These are phyloP conservation scores for Curvularia sp. DNA, from an alignment of 2,329 filamentous ascomycete species.

Conservation along the genomic window DNA sequence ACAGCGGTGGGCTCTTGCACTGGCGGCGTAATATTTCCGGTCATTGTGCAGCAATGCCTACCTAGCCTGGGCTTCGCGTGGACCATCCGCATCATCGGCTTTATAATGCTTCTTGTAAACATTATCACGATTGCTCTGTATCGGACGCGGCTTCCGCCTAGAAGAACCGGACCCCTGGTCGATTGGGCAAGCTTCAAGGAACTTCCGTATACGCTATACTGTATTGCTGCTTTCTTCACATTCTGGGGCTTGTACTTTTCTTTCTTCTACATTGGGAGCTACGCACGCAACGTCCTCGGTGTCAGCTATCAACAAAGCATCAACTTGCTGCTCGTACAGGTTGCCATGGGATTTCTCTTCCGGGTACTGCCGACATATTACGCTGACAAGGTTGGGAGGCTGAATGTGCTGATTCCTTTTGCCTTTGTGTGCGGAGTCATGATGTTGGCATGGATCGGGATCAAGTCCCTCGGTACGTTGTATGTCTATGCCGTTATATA, in stretches of 20 bases:
- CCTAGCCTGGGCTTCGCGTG: slow-evolving; percentile 61
- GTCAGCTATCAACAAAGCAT: slow-evolving; percentile 61
- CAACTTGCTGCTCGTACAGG: slow-evolving; percentile 62
- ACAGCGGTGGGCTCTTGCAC: slow-evolving; percentile 40
- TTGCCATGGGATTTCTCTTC: slow-evolving; percentile 59
- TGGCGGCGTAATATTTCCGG: slow-evolving; percentile 43
- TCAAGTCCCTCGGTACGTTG: slow-evolving; percentile 33
- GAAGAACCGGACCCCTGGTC: slow-evolving; percentile 52
- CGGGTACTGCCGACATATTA: slow-evolving; percentile 58
- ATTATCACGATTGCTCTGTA: slow-evolving; percentile 45
- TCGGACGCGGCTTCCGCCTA: slow-evolving; percentile 50
- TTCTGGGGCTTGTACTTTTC: slow-evolving; percentile 54
- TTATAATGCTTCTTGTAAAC: slow-evolving; percentile 62
- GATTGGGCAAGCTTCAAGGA: slow-evolving; percentile 55
- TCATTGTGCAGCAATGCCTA: slow-evolving; percentile 44
- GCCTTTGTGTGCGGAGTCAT: slow-evolving; percentile 58
- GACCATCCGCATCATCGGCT: slow-evolving; percentile 68
- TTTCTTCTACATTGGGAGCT: slow-evolving; percentile 56
- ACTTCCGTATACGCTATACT: slow-evolving; percentile 49
- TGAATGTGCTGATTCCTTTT: slow-evolving; percentile 58
- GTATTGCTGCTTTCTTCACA: slow-evolving; percentile 46
- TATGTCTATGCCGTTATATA: slow-evolving; percentile 46
- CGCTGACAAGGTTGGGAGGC: slow-evolving; percentile 53
- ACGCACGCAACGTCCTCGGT: slow-evolving; percentile 54
- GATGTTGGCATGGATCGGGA: slow-evolving; percentile 46